These are phyloP conservation scores for Ichthyophthirius multifiliis DNA, from an alignment of 169 alveolate genomes.

Conservation along the genomic window DNA sequence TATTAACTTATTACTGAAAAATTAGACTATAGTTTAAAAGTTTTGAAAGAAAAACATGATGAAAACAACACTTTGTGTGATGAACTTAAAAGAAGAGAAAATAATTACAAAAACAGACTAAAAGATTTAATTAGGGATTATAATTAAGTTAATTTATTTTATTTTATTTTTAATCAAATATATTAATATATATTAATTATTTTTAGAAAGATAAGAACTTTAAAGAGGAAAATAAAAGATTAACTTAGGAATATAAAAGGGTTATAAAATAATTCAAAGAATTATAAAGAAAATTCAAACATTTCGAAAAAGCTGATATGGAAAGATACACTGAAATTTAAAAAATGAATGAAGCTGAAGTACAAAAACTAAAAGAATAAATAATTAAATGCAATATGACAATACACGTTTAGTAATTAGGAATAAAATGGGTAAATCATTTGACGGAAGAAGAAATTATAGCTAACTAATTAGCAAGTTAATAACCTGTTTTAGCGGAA, in stretches of 20 bases:
- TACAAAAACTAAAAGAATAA: constrained; percentile 48
- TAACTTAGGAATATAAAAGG: constrained; percentile 63
- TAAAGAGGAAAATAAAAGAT: constrained; percentile 52
- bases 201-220: constrained; percentile 29
- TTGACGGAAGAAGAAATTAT: constrained; percentile 42
- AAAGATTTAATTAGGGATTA: constrained; percentile 43
- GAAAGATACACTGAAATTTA: constrained; percentile 59
- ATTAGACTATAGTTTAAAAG: constrained; percentile 62
- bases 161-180: background rate
- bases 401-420: constrained; percentile 61
- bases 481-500: constrained; percentile 11
- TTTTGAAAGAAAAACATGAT: constrained; percentile 52
- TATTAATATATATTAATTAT: background rate
- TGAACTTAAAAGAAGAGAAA: constrained; percentile 46
- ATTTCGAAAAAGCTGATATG: constrained; percentile 67
- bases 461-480: constrained; percentile 13
- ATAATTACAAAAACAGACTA: constrained; percentile 46
- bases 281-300: constrained; percentile 57
- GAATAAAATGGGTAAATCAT: constrained; percentile 66
- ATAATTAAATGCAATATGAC: constrained; percentile 64
- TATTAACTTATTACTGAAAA: constrained; percentile 62
- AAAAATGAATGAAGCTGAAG: constrained; percentile 71
- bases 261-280: constrained; percentile 63
- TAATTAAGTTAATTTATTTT: background rate
- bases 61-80: constrained; percentile 43